phyloP scores from a whole-genome alignment of 345 rosid genomes.

The Lagerstroemia speciosa region DNA sequence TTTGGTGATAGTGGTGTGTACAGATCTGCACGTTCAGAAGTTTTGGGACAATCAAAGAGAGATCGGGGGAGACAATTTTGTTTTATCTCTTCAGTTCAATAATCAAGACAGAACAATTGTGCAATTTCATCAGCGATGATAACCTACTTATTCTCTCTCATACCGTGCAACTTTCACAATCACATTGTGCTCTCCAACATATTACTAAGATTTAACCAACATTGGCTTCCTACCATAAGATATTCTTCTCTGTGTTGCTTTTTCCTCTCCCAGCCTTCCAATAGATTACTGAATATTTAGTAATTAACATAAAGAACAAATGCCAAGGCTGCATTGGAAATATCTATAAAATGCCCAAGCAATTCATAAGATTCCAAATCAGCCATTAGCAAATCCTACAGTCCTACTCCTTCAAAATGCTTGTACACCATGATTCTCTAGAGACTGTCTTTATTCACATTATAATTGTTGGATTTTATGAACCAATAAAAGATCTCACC shows the following conservation, averaged over 20 bases:
- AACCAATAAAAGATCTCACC: background rate
- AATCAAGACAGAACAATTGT: background rate
- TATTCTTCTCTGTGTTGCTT: background rate
- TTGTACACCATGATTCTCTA: background rate
- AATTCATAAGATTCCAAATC: background rate
- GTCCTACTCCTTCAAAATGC: background rate
- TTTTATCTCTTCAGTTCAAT: background rate
- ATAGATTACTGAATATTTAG: background rate
- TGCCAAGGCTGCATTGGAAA: background rate
- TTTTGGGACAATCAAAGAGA: background rate
- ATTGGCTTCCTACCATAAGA: background rate
- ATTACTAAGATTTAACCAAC: background rate
- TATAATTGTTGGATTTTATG: background rate
- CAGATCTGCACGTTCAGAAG: constrained; percentile 36
- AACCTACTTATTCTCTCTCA: background rate
- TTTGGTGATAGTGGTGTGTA: constrained; percentile 60
- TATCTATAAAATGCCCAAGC: background rate
- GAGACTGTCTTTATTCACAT: background rate
- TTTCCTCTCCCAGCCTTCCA: background rate
- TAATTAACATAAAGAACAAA: background rate
- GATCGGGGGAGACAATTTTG: background rate
- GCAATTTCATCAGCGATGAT: background rate
- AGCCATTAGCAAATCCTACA: background rate
- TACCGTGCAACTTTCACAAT: background rate
- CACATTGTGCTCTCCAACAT: background rate